Conservation (phyloP, 225 moss, liverwort and hornwort genomes). For the Polytrichum formosum region DNA sequence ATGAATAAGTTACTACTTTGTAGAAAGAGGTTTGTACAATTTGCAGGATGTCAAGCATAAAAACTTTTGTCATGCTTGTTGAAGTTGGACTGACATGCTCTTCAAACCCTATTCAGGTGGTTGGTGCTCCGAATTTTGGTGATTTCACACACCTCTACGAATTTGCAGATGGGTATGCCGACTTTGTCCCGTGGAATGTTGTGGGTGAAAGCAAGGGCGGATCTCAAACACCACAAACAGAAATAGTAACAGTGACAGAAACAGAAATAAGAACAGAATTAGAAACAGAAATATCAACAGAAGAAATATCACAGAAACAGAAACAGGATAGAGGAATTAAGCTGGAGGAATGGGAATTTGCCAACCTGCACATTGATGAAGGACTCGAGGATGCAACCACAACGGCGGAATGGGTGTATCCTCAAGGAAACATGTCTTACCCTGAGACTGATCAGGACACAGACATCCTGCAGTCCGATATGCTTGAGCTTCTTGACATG, state of each 20-base stretch:
- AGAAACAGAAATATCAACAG: not conserved
- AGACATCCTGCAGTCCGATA: constrained; percentile 28
- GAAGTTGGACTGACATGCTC: not conserved
- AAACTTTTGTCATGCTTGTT: no score
- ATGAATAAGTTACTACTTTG: no score
- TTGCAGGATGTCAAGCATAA: no score
- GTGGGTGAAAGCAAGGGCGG: constrained; percentile 12
- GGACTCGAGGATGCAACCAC: not conserved
- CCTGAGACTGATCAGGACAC: constrained; percentile 6
- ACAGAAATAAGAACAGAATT: no score
- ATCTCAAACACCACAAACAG: not conserved
- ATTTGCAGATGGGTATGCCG: constrained; percentile 19
- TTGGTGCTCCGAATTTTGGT: constrained; percentile 8
- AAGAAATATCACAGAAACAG: no score
- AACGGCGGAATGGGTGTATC: not conserved
- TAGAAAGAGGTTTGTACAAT: no score
- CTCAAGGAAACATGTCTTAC: not conserved
- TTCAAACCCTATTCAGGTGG: constrained; percentile 15
- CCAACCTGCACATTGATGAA: not conserved
- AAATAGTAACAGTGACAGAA: no score
- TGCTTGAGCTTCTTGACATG: constrained; percentile 37
- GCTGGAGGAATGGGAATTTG: not conserved
- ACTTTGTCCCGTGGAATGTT: constrained; percentile 34
- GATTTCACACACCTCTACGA: constrained; percentile 36
- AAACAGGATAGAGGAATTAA: constrained; percentile 8